These are phyloP conservation scores for Begonia fuchsioides DNA, from an alignment of 306 rosid genomes.

Conservation along the genomic window DNA sequence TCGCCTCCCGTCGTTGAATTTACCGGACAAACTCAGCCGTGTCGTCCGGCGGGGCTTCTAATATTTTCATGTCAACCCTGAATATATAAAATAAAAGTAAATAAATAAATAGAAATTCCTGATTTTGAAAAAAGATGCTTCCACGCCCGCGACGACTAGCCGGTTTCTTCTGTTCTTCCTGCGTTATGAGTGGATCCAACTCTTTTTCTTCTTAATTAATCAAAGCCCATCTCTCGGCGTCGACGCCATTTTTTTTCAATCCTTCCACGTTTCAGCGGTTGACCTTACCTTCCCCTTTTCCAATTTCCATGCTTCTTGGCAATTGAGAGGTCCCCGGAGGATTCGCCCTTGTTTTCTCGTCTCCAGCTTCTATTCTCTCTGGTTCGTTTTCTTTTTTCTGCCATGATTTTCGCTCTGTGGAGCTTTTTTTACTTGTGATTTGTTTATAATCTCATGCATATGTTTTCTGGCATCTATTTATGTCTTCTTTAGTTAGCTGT, in stretches of 20 bases:
- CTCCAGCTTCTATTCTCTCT: neutral
- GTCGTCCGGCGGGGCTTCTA: too few relatives aligned
- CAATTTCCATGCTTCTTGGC: constrained; percentile 6
- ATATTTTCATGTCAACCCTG: too few relatives aligned
- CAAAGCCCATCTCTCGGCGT: neutral
- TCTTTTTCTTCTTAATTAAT: neutral
- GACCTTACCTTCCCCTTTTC: constrained; percentile 5
- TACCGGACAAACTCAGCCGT: too few relatives aligned
- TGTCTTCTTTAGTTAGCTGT: neutral
- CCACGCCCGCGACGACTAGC: too few relatives aligned
- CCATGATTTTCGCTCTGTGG: neutral
- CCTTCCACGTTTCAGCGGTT: constrained; percentile 1
- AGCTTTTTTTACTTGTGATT: neutral
- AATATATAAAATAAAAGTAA: too few relatives aligned
- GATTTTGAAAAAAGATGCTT: too few relatives aligned
- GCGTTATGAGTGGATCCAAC: constrained; percentile 2
- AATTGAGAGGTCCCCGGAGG: constrained; percentile 1
- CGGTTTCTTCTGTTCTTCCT: too few relatives aligned
- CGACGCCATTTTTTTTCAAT: neutral
- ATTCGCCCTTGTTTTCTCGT: neutral
- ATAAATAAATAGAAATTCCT: too few relatives aligned
- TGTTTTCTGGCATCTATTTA: too few relatives aligned
- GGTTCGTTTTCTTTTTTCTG: constrained; percentile 9
- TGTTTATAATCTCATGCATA: neutral
- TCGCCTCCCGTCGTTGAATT: too few relatives aligned